phyloP scores from a whole-genome alignment of 345 rosid genomes.

The Corymbia maculata region DNA sequence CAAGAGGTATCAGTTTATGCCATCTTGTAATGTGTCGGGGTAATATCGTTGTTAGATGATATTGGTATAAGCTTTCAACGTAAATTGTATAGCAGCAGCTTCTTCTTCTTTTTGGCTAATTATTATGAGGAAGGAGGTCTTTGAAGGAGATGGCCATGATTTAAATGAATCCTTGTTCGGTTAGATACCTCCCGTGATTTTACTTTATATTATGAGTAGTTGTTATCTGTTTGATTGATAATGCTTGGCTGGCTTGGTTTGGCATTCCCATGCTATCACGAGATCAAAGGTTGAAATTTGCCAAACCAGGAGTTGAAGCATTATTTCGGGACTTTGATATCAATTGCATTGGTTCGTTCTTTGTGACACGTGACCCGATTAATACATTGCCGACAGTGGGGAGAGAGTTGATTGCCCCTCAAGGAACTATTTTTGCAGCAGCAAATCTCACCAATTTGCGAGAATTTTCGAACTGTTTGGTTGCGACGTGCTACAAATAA shows the following conservation, averaged over 20 bases:
- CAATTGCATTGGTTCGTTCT: not conserved
- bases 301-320: not conserved
- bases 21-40: not conserved
- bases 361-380: too few species aligned
- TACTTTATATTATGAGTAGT: not conserved
- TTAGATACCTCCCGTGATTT: not conserved
- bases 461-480: rapidly evolving
- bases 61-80: not conserved
- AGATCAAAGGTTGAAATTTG: not conserved
- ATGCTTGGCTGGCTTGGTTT: not conserved
- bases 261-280: not conserved
- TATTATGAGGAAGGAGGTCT: not conserved
- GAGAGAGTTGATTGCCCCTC: not conserved
- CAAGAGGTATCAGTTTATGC: not conserved
- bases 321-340: not conserved
- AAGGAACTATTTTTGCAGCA: rapidly evolving
- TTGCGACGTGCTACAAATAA: rapidly evolving
- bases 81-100: not conserved
- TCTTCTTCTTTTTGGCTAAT: not conserved
- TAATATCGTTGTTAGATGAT: not conserved
- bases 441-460: not conserved
- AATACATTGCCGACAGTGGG: too few species aligned
- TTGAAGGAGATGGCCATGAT: not conserved
- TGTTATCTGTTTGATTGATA: not conserved
- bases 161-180: not conserved